Evolutionary conservation across 345 rosid genomes (phyloP), one percentile per base, ranked within the genome.

Genomic region (Nasturtium officinale): DNA sequence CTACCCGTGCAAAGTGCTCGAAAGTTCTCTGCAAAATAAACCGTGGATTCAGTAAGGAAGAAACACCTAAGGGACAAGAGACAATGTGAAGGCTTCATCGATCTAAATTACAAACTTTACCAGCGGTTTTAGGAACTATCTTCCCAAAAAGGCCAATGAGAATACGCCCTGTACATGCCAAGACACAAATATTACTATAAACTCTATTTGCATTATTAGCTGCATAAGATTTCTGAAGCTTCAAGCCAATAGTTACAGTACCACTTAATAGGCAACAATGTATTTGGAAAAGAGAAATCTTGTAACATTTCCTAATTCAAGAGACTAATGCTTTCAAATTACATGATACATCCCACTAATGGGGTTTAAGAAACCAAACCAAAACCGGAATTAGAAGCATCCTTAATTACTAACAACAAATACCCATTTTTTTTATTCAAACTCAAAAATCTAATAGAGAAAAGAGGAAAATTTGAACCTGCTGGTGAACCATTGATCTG

Each of bases 1-100:
- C 78, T 85, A 95, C 99, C 99, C 18, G 96, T 95, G 83, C 99
- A 95, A 81, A 95, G 84, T 28, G 97, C 94, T 71, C 98, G 92
- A 73, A 95, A 95, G 75, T 95, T 95, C 83, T 95, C 98, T 95
- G 98, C 87, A 9, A 20, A 53, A 51, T 60, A 61, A 75, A 23
- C 15, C 25, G 43, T 23, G 57, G 72, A 62, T 28, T 69, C 52
- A 26, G 61, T 43, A 69, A 74, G 38, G 25, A 61, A 26, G 18
- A 18, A 48, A 53, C 37, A 17, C 37, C 63, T 54, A 20, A n/a
- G 10, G 25, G 42, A 12, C 32, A 53, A 17, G 38, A 57, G 13
- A 50, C 25, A 51, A 69, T 21, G n/a, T 3, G 30, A 53, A 63
- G 53, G 17, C 18, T 47, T 42, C 0, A 1, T 11, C 50, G 28